Evolutionary conservation across 257 asterid genomes (phyloP), one percentile per base, ranked within the genome.

Genomic region (Marsdenia floribunda): DNA sequence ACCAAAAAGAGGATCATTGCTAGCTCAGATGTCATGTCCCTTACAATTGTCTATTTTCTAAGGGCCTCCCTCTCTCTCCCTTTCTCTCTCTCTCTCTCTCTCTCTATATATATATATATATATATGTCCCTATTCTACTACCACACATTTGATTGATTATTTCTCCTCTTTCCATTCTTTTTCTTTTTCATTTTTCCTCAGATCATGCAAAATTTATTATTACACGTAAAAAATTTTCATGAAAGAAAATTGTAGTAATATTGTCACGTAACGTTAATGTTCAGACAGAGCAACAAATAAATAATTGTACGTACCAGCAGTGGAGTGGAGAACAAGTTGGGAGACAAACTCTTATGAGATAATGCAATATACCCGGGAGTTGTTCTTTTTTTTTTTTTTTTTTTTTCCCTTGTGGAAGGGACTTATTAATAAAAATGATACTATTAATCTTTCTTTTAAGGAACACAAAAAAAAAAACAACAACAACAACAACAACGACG

Each of bases 291-390:
- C 21, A 52, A 5, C 21, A 52, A 16, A 52, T 44, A 68, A 75
- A 66, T 65, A 21, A 57, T 49, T 75, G 74, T 44, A 58, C 70
- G 63, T 8, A 35, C 3, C 3, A 50, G 4, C 3, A 9, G 57
- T 6, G 37, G 26, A 58, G 16, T 57, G 68, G 57, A 6, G 26
- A 58, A 38, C 75, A n/a, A 72, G 35, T 11, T 38, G 49, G 55
- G 47, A 21, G 67, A 71, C 66, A 35, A 71, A n/a, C 24, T n/a
- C 19, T 7, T 22, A 61, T 21, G 24, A 72, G 44, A 38, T 18
- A 65, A 13, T 72, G 68, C 75, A 54, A 19, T 37, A 50, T 35
- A 26, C 21, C 46, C 69, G 69, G 47, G 69, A 64, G 47, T 64
- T 64, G 69, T 35, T 29, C 33, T 29, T 29, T 29, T 29, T 29